Evolutionary conservation across 2,329 filamentous ascomycete species (phyloP).

Genomic region (Berkeleyomyces rouxiae): DNA sequence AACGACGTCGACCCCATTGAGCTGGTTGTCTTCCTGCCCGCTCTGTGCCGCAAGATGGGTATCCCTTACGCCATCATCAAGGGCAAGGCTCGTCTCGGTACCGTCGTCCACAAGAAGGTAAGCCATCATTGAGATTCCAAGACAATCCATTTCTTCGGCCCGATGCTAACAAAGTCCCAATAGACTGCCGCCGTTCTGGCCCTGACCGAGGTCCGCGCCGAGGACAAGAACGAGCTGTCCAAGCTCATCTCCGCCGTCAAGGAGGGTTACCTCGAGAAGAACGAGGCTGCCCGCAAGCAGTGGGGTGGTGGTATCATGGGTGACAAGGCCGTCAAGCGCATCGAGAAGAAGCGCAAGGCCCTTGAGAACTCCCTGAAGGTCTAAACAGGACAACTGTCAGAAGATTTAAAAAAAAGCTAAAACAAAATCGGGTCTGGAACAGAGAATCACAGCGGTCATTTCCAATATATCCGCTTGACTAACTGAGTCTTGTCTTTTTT

Average conservation of each 20-base stretch:
- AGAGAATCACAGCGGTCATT: slow-evolving; percentile 8
- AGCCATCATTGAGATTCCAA: slow-evolving; percentile 15
- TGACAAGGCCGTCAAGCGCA: slow-evolving; percentile 69
- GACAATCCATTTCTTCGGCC: not conserved
- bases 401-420: slow-evolving; percentile 6
- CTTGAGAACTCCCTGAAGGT: slow-evolving; percentile 94
- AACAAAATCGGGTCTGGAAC: slow-evolving; percentile 11
- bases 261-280: slow-evolving; percentile 94
- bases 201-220: slow-evolving; percentile 86
- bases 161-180: slow-evolving; percentile 19
- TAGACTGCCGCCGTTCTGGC: slow-evolving; percentile 92
- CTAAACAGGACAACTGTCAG: slow-evolving; percentile 33
- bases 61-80: slow-evolving; percentile 98
- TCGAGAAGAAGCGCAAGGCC: slow-evolving; percentile 83
- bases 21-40: slow-evolving; percentile 96
- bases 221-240: slow-evolving; percentile 96
- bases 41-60: slow-evolving; percentile 99
- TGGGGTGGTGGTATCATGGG: slow-evolving; percentile 99
- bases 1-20: slow-evolving; percentile 99
- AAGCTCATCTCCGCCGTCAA: slow-evolving; percentile 95
- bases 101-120: slow-evolving; percentile 99
- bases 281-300: slow-evolving; percentile 76
- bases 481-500: slow-evolving; percentile 12
- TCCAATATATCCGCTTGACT: slow-evolving; percentile 6
- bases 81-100: slow-evolving; percentile 98